Percentiles rank a stretch among this genome's conserved stretches.
Conservation (phyloP, 768 basidiomycete genomes). For the Naganishia friedmannii region DNA sequence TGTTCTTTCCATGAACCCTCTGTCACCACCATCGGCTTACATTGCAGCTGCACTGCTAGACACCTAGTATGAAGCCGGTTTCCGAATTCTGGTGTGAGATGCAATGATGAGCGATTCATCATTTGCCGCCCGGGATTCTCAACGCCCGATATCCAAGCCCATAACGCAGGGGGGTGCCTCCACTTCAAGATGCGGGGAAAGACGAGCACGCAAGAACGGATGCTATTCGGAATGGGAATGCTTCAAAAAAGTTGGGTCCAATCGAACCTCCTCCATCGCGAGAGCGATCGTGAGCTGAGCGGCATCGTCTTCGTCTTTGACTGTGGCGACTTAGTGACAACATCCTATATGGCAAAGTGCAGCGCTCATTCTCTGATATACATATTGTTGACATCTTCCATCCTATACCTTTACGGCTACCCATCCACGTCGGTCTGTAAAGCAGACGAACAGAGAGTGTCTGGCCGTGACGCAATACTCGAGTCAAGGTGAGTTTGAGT, state of each 20-base stretch:
- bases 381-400: background rate
- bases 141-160: too few species aligned
- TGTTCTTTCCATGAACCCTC: too few species aligned
- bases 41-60: too few species aligned
- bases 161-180: background rate
- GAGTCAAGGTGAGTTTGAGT: conserved; percentile 2
- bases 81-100: background rate
- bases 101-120: too few species aligned
- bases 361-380: background rate
- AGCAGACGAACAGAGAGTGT: conserved; percentile 2
- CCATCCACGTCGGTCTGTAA: background rate
- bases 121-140: too few species aligned
- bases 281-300: conserved; percentile 1
- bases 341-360: background rate
- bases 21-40: too few species aligned
- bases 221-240: conserved; percentile 16
- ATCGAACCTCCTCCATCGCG: conserved; percentile 9
- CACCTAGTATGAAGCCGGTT: too few species aligned
- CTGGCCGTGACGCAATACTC: conserved; percentile 6
- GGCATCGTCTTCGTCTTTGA: background rate
- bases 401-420: background rate
- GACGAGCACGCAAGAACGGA: conserved; percentile 17
- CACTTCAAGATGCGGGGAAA: background rate
- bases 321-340: background rate
- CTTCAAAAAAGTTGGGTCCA: conserved; percentile 13